Percentiles rank a stretch among this genome's conserved stretches.
These are phyloP conservation scores for Aureobasidium sp. DNA, from an alignment of 2,329 filamentous ascomycete species.

Conservation along the genomic window DNA sequence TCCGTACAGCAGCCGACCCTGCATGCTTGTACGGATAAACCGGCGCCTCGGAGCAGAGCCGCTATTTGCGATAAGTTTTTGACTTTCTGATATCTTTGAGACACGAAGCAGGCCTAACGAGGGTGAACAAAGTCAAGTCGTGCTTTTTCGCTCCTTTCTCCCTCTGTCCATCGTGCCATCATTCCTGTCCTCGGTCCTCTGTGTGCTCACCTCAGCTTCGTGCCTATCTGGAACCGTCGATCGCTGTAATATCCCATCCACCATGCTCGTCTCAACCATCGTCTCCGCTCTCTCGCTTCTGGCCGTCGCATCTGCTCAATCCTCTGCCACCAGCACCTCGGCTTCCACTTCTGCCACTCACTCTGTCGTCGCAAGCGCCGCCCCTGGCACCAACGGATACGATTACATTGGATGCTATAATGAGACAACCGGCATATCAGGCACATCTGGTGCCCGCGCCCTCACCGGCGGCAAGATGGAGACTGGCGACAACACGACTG, in stretches of 20 bases:
- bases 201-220: neutral
- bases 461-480: slow-evolving; percentile 36
- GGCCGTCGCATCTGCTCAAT: slow-evolving; percentile 17
- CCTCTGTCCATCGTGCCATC: neutral
- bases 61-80: slow-evolving; percentile 5
- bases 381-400: slow-evolving; percentile 28
- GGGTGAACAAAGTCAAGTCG: neutral
- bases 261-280: slow-evolving; percentile 1
- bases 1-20: neutral
- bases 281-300: slow-evolving; percentile 13
- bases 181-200: neutral
- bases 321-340: slow-evolving; percentile 20
- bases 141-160: neutral
- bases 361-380: slow-evolving; percentile 14
- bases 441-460: slow-evolving; percentile 36
- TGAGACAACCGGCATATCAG: slow-evolving; percentile 39
- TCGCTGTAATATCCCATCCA: neutral
- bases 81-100: neutral
- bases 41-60: neutral
- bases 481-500: slow-evolving; percentile 40
- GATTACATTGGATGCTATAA: slow-evolving; percentile 51
- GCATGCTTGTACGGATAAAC: neutral
- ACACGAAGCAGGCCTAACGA: neutral
- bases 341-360: slow-evolving; percentile 19
- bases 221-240: neutral